Evolutionary conservation across 2,329 filamentous ascomycete species (phyloP), one percentile per base, ranked within the genome.

Genomic region (Epichloe amarillans): DNA sequence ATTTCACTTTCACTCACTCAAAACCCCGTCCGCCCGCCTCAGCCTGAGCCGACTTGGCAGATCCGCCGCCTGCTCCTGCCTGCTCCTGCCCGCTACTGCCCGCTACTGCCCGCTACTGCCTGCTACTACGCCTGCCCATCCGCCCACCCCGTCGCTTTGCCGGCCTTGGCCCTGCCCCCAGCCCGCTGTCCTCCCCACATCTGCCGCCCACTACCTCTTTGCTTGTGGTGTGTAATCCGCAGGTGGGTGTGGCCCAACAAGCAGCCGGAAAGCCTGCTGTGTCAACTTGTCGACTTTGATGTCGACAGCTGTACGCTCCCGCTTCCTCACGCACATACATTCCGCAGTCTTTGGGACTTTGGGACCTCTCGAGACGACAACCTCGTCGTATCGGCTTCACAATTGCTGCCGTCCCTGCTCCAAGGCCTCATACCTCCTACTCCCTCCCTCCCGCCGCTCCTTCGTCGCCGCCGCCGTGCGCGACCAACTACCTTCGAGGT

Each of bases 261-360:
- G 38, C 17, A 14, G 38, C 49, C 30, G 23, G 50, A 39, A 37
- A 21, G 41, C 48, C 33, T 33, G 19, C 47, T 47, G 51, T 52
- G 54, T 57, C 57, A 6, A 2, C 23, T 26, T 30, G 38, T 38
- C 41, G 59, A 59, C 59, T 63, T 61, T 61, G 54, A 65, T 66
- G 62, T 63, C 60, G 55, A 56, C 55, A 54, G 53, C 52, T 44
- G 17, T 47, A 52, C 36, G 41, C 44, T 39, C 17, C 23, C 37
- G 33, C 17, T 23, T 35, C 42, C 43, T 23, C 42, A 47, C 21
- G 17, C 37, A 37, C 21, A 36, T 39, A 37, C 21, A 36, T 39
- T 33, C 36, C 26, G 30, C 37, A 39, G 21, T 21, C 41, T 26
- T 33, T 50, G 21, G 30, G 17, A 41, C 41, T 26, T 33, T 50